Base-by-base conservation (phyloP, 306 rosid species). In the Biancaea sappan region DNA sequence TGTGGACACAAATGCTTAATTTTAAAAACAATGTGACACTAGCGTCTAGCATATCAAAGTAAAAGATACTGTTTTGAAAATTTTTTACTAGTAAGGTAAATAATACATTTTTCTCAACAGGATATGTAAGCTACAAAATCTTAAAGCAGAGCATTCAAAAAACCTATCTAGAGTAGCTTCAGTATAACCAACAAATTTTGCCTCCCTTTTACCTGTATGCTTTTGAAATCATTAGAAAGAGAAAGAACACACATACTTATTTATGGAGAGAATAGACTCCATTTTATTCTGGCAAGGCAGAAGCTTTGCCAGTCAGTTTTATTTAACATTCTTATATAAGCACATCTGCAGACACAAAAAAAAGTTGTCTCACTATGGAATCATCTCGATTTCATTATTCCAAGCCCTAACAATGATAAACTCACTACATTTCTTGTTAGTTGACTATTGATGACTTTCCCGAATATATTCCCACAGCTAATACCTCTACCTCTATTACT, bases 241-340 rank as follows among this genome's bases (percentile, higher is more conserved):
- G n/a, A 28, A 41, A 54, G 29, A 71, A 48, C 21, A 22, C 11
- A 25, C 16, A 22, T 11, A 44, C 56, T 21, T 26, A 57, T 15
- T 16, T 29, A 28, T 29, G 11, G 21, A 18, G 22, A 59, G 25
- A 59, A 31, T 31, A 58, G n/a, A 57, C 26, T 29, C 38, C 56
- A 73, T 26, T 61, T 22, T 48, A 61, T 24, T 57, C 62, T 61
- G 78, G 71, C n/a, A 32, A 15, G 22, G 71, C 52, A 74, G 61
- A 62, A 61, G 43, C 22, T 44, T 37, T 38, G 9, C 50, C 62
- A 74, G 22, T 46, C 48, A 60, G 16, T 48, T 60, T 56, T 28
- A 9, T 56, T 71, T 31, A 71, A 11, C 14, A 22, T 14, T 37
- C 47, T 26, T 22, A 15, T 53, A 12, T 21, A n/a, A 9, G 19